A percentile compares a stretch with the other conserved stretches of the same genome.
Conservation (phyloP, 257 asterid genomes). For the Lantana camara region DNA sequence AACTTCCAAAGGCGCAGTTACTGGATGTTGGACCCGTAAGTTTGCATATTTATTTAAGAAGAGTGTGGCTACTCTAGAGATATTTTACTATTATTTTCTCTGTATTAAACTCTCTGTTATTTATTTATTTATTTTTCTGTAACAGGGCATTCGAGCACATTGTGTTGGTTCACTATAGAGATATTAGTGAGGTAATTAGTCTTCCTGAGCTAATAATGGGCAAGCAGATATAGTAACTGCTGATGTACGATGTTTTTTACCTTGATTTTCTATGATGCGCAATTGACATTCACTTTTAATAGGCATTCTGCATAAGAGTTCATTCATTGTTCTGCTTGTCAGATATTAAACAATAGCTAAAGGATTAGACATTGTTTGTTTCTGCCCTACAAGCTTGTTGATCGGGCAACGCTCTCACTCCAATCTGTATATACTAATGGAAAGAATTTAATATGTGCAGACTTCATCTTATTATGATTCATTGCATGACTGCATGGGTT, state of each 20-base stretch:
- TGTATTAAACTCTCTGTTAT: conserved; percentile 1
- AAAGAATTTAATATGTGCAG: no score
- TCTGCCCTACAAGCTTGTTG: neutral
- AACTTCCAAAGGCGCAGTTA: conserved; percentile 93
- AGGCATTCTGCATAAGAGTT: conserved; percentile 20
- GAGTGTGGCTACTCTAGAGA: neutral
- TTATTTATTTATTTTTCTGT: conserved; percentile 27
- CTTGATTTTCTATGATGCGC: conserved; percentile 20
- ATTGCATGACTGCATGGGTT: conserved; percentile 7
- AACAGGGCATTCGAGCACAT: conserved; percentile 87
- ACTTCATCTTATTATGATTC: conserved; percentile 11
- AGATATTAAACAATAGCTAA: conserved; percentile 6
- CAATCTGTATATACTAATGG: conserved; percentile 6
- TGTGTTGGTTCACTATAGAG: conserved; percentile 98
- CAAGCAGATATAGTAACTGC: conserved; percentile 18
- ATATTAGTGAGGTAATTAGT: conserved; percentile 69
- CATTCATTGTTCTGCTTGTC: conserved; percentile 17
- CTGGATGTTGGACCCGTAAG: conserved; percentile 97
- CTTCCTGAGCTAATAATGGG: conserved; percentile 20
- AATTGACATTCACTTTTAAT: conserved; percentile 11
- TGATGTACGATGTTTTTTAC: conserved; percentile 8
- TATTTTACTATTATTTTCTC: neutral
- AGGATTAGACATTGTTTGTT: conserved; percentile 7
- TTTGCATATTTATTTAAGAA: conserved; percentile 24
- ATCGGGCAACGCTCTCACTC: conserved; percentile 18